Base-by-base conservation (phyloP, 495 filamentous ascomycete genomes). In the Penicillium flavigenum region DNA sequence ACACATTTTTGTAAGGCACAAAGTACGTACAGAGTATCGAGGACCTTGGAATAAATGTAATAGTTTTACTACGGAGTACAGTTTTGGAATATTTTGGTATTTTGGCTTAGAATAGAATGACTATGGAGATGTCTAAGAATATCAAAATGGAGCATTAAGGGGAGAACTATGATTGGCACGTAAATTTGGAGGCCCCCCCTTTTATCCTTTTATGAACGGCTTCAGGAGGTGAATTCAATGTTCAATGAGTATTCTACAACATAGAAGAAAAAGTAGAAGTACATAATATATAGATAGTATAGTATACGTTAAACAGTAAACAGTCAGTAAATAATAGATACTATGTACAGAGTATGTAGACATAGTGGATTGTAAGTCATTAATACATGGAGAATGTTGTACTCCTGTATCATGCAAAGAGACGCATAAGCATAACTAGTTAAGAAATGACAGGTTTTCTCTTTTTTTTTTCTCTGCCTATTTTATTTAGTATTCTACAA, bases 71-170 rank as follows among this genome's bases (percentile, higher is more conserved):
- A 29, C 20, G 20, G 20, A 20, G 20, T 20, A 20, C 7, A 29
- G 16, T 2, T n/a, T 8, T 39, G 36, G n/a, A 39, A 39, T n/a
- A 24, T 22, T 24, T 44, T 20, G 1, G 20, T 20, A 20, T 20
- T 20, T 44, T 20, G 10, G 10, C 22, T 19, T 19, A 19, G 51
- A 41, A 24, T 38, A 31, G 47, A 27, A 32, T 26, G 22, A 32
- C 20, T 47, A 47, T 47, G 51, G 39, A 43, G 38, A 47, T 55
- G 53, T 55, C 53, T 55, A 55, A 55, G 43, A 55, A 55, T 55
- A 45, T 41, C 52, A 27, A 34, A 8, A 51, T 51, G 49, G 49
- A 51, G 52, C 32, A 55, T 41, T 31, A 55, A 55, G 53, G 52
- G 52, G 52, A 38, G 29, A 17, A 26, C 39, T 55, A 36, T 47